Percentiles rank a stretch among this genome's conserved stretches.
These are phyloP conservation scores for Spirogloea muscicola DNA, from an alignment of 139 green algal genomes.

Conservation along the genomic window DNA sequence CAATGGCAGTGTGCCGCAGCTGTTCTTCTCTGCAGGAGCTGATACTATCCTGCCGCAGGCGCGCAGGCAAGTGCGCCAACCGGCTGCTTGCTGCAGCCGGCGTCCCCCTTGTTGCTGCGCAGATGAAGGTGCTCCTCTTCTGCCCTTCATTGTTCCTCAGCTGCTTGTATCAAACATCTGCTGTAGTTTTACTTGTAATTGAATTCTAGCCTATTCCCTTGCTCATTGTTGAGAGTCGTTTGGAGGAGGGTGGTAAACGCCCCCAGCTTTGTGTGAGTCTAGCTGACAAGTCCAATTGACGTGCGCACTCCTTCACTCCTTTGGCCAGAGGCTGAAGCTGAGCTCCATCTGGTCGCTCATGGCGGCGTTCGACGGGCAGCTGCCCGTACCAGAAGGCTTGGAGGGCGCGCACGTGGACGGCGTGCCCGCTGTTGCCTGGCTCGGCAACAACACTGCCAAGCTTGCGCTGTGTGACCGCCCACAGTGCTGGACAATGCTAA, in stretches of 20 bases:
- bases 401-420: conserved; percentile 60
- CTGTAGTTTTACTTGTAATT: too few relatives aligned
- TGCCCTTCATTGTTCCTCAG: too few relatives aligned
- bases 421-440: conserved; percentile 57
- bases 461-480: too few relatives aligned
- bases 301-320: too few relatives aligned
- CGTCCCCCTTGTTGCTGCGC: conserved; percentile 15
- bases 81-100: conserved; percentile 51
- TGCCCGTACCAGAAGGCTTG: conserved; percentile 39
- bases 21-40: too few relatives aligned
- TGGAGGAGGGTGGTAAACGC: too few relatives aligned
- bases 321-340: conserved; percentile 37
- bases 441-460: conserved; percentile 75
- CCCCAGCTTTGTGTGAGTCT: too few relatives aligned
- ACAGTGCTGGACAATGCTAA: conserved; percentile 80
- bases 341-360: conserved; percentile 66
- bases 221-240: too few relatives aligned
- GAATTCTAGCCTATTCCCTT: too few relatives aligned
- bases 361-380: conserved; percentile 60
- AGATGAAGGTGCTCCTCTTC: conserved; percentile 46
- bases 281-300: too few relatives aligned
- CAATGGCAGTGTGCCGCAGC: neutral
- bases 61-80: conserved; percentile 68
- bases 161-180: too few relatives aligned
- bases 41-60: too few relatives aligned